Conservation (phyloP, 1,139 yeast species). For the Hyphopichia khmerensis region DNA sequence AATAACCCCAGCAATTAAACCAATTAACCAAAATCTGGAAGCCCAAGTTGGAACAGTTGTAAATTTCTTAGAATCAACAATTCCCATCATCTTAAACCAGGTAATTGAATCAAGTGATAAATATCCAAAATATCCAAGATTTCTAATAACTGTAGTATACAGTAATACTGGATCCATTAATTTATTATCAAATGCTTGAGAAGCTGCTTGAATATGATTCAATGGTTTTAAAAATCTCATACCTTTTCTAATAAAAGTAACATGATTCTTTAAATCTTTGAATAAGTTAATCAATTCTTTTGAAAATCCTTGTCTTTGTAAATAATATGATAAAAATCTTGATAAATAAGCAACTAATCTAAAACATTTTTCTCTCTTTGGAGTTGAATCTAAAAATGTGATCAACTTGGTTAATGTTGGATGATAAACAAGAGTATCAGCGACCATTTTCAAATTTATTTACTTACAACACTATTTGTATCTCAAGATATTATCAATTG, state of each 20-base stretch:
- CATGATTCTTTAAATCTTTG: conserved; percentile 53
- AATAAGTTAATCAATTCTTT: conserved; percentile 50
- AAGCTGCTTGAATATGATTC: conserved; percentile 68
- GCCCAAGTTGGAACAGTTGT: conserved; percentile 41
- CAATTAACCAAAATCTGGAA: conserved; percentile 77
- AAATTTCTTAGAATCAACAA: conserved; percentile 34
- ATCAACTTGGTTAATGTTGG: conserved; percentile 68
- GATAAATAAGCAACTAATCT: conserved; percentile 82
- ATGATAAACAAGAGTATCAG: conserved; percentile 67
- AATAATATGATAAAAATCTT: conserved; percentile 66
- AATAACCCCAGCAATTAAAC: conserved; percentile 61
- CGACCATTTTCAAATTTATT: conserved; percentile 53
- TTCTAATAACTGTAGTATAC: conserved; percentile 59
- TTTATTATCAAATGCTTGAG: conserved; percentile 69
- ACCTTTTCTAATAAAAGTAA: conserved; percentile 76
- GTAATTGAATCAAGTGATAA: conserved; percentile 71
- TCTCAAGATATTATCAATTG: background rate
- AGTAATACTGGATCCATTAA: conserved; percentile 64
- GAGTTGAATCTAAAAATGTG: conserved; percentile 64
- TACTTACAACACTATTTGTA: too few species aligned
- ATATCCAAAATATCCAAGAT: conserved; percentile 74
- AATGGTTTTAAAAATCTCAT: conserved; percentile 85
- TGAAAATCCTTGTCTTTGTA: conserved; percentile 59
- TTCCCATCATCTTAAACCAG: conserved; percentile 60
- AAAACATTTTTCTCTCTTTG: conserved; percentile 68